Evolutionary conservation across 148 eudicot genomes (phyloP), one percentile per base, ranked within the genome.

Genomic region (Camellia sinensis): DNA sequence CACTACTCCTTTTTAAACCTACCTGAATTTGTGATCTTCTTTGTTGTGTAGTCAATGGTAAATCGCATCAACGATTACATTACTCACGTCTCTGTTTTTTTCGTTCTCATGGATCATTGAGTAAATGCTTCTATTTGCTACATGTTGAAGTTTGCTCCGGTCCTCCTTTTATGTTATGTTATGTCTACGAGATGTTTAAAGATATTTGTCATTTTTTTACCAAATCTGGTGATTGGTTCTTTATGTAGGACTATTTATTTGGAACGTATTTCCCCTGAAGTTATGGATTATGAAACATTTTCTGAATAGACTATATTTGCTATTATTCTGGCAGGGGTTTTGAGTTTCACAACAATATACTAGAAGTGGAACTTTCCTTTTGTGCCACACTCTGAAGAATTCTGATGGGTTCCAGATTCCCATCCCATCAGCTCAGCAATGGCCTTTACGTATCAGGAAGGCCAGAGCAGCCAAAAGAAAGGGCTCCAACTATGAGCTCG

Each of bases 401-500:
- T 68, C 64, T 60, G 80, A 95, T 95, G 98, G 97, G 98, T 88
- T 92, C 97, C 37, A 87, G 98, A 64, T 90, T 93, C 86, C 95
- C 89, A 61, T 95, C 97, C 81, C 98, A 95, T 86, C 89, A 93
- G 83, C 89, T 95, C 75, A 91, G 95, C 90, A 93, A 88, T 88
- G 98, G 98, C 78, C 95, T 95, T 8, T 95, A 90, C 77, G 98
- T 95, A 59, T 95, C 98, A 3, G 98, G 98, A 68, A 87, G 90
- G 59, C 97, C 94, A 1, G 98, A 91, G 86, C 98, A 93, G 83
- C 95, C 97, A 15, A 95, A 95, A 90, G 98, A 95, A 87, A 88
- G 93, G 77, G 86, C 85, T 60, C 97, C 98, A 40, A 95, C 98
- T 41, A 95, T 91, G 95, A 92, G 91, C 85, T 95, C 98, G 14